Evolutionary conservation across 805 yeast species (phyloP).

Genomic region (Metschnikowia chrysomelidarum): DNA sequence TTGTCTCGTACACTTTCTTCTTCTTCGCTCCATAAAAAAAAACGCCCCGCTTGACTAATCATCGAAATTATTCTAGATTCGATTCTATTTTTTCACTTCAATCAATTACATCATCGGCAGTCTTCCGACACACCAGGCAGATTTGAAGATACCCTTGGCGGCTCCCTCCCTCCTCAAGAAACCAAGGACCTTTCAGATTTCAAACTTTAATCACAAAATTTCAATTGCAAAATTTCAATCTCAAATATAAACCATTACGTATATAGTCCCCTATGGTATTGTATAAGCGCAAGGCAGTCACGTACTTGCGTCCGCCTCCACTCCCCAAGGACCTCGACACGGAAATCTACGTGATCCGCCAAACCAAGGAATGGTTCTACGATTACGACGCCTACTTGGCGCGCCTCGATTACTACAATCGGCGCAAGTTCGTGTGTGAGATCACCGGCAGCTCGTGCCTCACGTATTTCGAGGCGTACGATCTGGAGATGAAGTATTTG

Average conservation of each 20-base stretch:
- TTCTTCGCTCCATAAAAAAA: too few relatives aligned
- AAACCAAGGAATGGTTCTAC: conserved; percentile 86
- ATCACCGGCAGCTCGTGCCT: conserved; percentile 91
- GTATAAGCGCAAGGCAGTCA: conserved; percentile 71
- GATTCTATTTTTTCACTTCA: background rate
- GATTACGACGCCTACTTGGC: conserved; percentile 72
- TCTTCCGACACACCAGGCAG: too few relatives aligned
- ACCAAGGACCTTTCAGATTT: too few relatives aligned
- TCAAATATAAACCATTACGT: background rate
- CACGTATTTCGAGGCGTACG: conserved; percentile 85
- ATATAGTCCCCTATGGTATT: conserved; percentile 55
- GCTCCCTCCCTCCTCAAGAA: too few relatives aligned
- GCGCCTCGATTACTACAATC: conserved; percentile 68
- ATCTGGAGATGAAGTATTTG: conserved; percentile 59
- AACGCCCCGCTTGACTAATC: too few relatives aligned
- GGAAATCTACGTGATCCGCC: conserved; percentile 77
- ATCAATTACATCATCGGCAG: background rate
- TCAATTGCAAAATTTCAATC: background rate
- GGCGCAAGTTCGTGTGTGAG: conserved; percentile 88
- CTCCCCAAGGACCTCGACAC: conserved; percentile 55
- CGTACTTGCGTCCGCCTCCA: conserved; percentile 53
- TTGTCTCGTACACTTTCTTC: background rate
- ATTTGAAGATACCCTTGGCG: too few relatives aligned
- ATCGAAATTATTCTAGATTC: background rate
- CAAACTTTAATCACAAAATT: background rate